Evolutionary conservation across 2,329 filamentous ascomycete species (phyloP), one percentile per base, ranked within the genome.

Genomic region (Coniosporium uncinatum): DNA sequence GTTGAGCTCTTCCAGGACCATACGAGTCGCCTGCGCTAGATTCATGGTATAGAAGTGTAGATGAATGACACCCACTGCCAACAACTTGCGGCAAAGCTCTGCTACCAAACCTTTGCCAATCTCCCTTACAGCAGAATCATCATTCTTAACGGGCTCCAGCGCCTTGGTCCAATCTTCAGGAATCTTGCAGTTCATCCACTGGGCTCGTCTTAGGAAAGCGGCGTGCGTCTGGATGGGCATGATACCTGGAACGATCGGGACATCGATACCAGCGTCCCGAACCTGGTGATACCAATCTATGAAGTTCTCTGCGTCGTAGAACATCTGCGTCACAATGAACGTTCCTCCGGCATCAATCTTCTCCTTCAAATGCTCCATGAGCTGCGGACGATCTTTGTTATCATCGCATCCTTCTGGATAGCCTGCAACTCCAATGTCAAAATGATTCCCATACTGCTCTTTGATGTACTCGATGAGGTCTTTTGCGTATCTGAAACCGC

Each of bases 31-130:
- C 63, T 95, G 88, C 11, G 89, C 91, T 17, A 98, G 75, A 66
- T 98, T 98, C 93, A 98, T 98, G 46, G 93, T 98, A 71, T 98
- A 98, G 73, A 98, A 98, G 65, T 98, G 93, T 49, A 98, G 66
- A 51, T 56, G 89, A 48, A 81, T 76, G 50, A 96, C 88, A 32
- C 90, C 93, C 27, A 81, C 82, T 44, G 81, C 79, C 42, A 97
- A 72, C 45, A 98, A 79, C 66, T 84, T 88, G 45, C 84, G 81
- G 63, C 93, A 98, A 80, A 98, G 83, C 35, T 94, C 79, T 18
- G 89, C 87, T 16, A 98, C 84, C 18, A 98, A 73, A 14, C 77
- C 81, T 66, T 89, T 93, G 40, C 93, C 93, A 42, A 95, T 80
- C 50, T 95, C 87, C 60, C 91, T 80, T 22, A 97, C 93, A 38